Conservation (phyloP, 805 yeast genomes). For the Trichomonascus vanleenenianus region DNA sequence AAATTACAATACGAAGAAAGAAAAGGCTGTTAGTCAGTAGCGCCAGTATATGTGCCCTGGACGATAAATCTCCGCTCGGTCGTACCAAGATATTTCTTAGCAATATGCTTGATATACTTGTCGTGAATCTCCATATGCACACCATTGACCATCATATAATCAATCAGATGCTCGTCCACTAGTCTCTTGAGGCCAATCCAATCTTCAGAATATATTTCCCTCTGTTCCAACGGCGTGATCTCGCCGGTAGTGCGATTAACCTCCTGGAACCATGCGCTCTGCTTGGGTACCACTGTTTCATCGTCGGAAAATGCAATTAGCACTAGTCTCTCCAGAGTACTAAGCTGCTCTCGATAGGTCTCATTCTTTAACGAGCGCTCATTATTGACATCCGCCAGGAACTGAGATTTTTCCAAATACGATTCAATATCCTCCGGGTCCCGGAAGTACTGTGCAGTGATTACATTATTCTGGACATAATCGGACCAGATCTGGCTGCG, state of each 20-base stretch:
- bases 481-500: constrained; percentile 54
- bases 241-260: constrained; percentile 37
- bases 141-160: constrained; percentile 45
- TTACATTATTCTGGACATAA: constrained; percentile 45
- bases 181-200: constrained; percentile 51
- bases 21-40: too few relatives aligned
- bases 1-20: neutral
- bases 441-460: constrained; percentile 74
- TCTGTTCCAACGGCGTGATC: constrained; percentile 38
- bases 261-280: constrained; percentile 59
- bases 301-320: constrained; percentile 55
- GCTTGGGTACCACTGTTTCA: constrained; percentile 64
- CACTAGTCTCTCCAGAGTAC: constrained; percentile 43
- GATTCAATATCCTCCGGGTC: constrained; percentile 46
- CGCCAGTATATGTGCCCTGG: neutral
- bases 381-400: constrained; percentile 60
- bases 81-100: constrained; percentile 37
- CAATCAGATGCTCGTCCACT: constrained; percentile 37
- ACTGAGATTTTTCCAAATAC: constrained; percentile 50
- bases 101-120: constrained; percentile 38
- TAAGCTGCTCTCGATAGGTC: constrained; percentile 39
- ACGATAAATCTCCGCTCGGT: neutral
- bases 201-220: constrained; percentile 46
- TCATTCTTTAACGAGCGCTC: constrained; percentile 37
- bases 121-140: constrained; percentile 61